These are phyloP conservation scores for Trichoderma atroviride DNA, from an alignment of 2,329 filamentous ascomycete genomes.

Conservation along the genomic window DNA sequence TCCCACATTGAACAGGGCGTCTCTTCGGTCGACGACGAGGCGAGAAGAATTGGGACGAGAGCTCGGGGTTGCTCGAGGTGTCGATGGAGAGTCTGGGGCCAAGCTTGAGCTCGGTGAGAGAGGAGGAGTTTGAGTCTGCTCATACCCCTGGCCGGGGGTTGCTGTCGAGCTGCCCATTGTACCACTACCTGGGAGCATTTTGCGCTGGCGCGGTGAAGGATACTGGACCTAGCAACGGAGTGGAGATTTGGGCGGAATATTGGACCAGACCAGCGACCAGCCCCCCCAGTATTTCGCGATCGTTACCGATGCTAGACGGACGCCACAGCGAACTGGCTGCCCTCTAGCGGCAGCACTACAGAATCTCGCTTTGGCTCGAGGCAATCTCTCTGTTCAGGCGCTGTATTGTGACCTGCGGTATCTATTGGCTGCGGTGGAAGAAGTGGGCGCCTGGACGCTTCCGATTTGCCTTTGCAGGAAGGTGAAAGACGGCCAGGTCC, in stretches of 20 bases:
- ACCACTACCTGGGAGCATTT: neutral
- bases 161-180: slow-evolving; percentile 25
- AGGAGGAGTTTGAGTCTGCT: slow-evolving; percentile 22
- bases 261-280: slow-evolving; percentile 24
- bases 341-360: neutral
- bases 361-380: neutral
- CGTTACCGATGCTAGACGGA: slow-evolving; percentile 20
- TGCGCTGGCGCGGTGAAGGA: slow-evolving; percentile 22
- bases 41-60: slow-evolving; percentile 29
- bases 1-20: slow-evolving; percentile 34
- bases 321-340: slow-evolving; percentile 8
- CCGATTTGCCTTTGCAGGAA: neutral
- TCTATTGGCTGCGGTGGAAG: neutral
- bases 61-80: slow-evolving; percentile 27
- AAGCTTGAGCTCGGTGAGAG: slow-evolving; percentile 26
- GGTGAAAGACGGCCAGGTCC: neutral
- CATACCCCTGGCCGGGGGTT: slow-evolving; percentile 27
- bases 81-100: slow-evolving; percentile 21
- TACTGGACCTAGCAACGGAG: neutral
- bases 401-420: neutral
- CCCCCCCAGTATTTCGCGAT: slow-evolving; percentile 20
- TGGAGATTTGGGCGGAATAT: slow-evolving; percentile 26
- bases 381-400: neutral
- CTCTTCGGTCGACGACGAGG: slow-evolving; percentile 31
- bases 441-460: neutral